Percentiles rank a stretch among this genome's conserved stretches.
phyloP scores from a whole-genome alignment of 352 stramenopile genomes.

The Phytophthora fragariaefolia region DNA sequence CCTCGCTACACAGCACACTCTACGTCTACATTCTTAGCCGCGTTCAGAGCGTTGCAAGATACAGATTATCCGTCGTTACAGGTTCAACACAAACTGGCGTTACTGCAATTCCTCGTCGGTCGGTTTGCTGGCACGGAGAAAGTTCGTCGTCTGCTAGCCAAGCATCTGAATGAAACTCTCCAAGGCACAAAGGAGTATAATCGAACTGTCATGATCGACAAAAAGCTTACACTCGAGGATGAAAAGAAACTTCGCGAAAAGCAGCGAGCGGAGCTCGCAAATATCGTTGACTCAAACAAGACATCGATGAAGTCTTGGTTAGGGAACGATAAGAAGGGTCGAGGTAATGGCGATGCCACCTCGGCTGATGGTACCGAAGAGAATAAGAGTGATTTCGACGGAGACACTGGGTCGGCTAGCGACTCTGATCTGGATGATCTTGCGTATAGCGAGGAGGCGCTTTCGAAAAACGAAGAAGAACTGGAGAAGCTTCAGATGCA shows the following conservation, averaged over 20 bases:
- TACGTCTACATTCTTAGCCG: conserved; percentile 46
- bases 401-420: conserved; percentile 47
- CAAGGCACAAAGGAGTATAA: conserved; percentile 81
- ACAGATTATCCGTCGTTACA: conserved; percentile 62
- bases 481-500: conserved; percentile 68
- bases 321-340: conserved; percentile 62
- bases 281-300: conserved; percentile 61
- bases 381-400: conserved; percentile 45
- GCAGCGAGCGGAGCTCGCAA: conserved; percentile 66
- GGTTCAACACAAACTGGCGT: conserved; percentile 71
- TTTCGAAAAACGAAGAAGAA: conserved; percentile 77
- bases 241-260: conserved; percentile 85
- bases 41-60: conserved; percentile 50
- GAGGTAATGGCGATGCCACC: conserved; percentile 11
- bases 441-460: conserved; percentile 59
- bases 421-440: conserved; percentile 77
- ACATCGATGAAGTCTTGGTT: conserved; percentile 64
- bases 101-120: conserved; percentile 77
- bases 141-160: conserved; percentile 62
- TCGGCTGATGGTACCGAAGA: conserved; percentile 47
- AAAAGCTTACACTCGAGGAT: conserved; percentile 72
- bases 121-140: conserved; percentile 69
- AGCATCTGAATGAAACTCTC: conserved; percentile 62
- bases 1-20: conserved; percentile 68
- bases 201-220: conserved; percentile 65